Conservation (phyloP, 2,329 filamentous ascomycete species). For the Neonectria neomacrospora region DNA sequence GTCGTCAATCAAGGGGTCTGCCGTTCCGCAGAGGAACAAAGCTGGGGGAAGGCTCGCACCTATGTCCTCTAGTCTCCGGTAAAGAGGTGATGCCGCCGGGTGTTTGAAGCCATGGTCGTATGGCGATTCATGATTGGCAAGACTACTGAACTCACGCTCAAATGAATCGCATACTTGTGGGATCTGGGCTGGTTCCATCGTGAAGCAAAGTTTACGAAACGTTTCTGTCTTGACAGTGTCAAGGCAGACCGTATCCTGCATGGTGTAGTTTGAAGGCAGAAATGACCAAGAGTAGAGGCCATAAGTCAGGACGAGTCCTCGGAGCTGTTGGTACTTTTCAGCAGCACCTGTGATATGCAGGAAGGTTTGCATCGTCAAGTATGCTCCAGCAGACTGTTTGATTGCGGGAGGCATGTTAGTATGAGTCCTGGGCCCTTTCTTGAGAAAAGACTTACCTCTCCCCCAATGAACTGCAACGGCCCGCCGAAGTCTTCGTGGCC, state of each 20-base stretch:
- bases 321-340: neutral
- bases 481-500: slow-evolving; percentile 9
- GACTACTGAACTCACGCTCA: slow-evolving; percentile 11
- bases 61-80: slow-evolving; percentile 14
- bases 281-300: slow-evolving; percentile 8
- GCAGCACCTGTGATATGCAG: slow-evolving; percentile 8
- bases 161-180: neutral
- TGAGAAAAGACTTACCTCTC: slow-evolving; percentile 11
- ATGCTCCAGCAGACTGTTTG: slow-evolving; percentile 13
- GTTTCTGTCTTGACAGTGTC: neutral
- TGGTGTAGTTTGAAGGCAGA: slow-evolving; percentile 8
- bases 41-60: slow-evolving; percentile 18
- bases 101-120: slow-evolving; percentile 13
- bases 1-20: slow-evolving; percentile 31
- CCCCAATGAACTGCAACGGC: slow-evolving; percentile 18
- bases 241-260: slow-evolving; percentile 6
- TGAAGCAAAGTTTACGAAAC: slow-evolving; percentile 6
- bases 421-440: neutral
- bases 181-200: neutral
- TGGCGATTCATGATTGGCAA: neutral
- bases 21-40: slow-evolving; percentile 30
- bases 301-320: slow-evolving; percentile 11
- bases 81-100: slow-evolving; percentile 20
- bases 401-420: neutral
- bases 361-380: slow-evolving; percentile 16